Conservation (phyloP, 371 early-diverging fungal species). For the Lichtheimia ramosa region DNA sequence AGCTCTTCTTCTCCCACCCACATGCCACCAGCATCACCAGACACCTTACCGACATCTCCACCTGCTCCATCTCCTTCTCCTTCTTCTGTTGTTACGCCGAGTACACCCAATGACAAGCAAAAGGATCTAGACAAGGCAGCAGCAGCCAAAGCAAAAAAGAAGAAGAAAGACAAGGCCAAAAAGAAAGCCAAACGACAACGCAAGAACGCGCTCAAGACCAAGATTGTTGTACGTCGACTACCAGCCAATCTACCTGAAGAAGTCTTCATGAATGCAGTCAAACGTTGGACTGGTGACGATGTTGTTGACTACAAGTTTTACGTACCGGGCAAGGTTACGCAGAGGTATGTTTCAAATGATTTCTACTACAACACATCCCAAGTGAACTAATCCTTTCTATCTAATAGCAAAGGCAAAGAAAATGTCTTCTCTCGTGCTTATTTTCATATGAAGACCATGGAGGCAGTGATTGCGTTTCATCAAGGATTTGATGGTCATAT, state of each 20-base stretch:
- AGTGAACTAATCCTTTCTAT: neutral
- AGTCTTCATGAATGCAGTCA: conserved; percentile 65
- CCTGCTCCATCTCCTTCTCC: no score
- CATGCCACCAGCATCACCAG: no score
- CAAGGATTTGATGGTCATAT: conserved; percentile 77
- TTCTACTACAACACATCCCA: neutral
- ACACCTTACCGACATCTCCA: no score
- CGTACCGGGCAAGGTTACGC: conserved; percentile 73
- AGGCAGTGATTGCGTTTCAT: conserved; percentile 70
- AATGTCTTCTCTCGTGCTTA: conserved; percentile 76
- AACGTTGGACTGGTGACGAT: conserved; percentile 55
- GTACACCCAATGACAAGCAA: neutral
- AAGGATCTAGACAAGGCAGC: conserved; percentile 10
- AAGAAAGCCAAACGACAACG: conserved; percentile 36
- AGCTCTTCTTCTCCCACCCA: no score
- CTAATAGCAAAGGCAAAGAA: conserved; percentile 68
- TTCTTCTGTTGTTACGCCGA: no score
- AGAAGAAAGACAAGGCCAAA: conserved; percentile 30
- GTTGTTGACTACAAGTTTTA: conserved; percentile 56
- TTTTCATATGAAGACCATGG: conserved; percentile 70
- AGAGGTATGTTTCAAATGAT: conserved; percentile 46
- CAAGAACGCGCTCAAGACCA: conserved; percentile 52
- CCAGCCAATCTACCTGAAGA: conserved; percentile 79
- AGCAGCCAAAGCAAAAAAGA: conserved; percentile 25
- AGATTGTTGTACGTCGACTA: conserved; percentile 77